A percentile compares a stretch with the other conserved stretches of the same genome.
These are phyloP conservation scores for Sporisorium iseilematis-ciliati DNA, from an alignment of 1,284 basidiomycete species.

Conservation along the genomic window DNA sequence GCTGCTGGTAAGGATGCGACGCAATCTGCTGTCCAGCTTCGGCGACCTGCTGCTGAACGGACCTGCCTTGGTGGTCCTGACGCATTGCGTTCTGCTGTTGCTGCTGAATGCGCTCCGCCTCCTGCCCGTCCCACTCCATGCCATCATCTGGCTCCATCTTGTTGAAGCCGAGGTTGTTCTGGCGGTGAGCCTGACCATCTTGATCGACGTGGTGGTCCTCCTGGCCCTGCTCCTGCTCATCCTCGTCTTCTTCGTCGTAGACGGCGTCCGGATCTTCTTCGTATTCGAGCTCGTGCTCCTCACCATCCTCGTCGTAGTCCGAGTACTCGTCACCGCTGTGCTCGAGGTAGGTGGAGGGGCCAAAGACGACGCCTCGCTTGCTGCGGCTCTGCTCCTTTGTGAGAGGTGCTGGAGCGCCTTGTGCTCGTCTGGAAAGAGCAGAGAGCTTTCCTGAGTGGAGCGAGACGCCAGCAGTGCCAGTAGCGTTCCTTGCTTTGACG, in stretches of 20 bases:
- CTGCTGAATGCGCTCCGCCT: slow-evolving; percentile 69
- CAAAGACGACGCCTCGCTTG: slow-evolving; percentile 65
- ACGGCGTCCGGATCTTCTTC: slow-evolving; percentile 53
- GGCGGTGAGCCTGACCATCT: slow-evolving; percentile 11
- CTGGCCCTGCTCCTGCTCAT: slow-evolving; percentile 15
- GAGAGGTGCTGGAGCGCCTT: slow-evolving; percentile 48
- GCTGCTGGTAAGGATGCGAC: slow-evolving; percentile 31
- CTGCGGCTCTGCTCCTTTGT: slow-evolving; percentile 48
- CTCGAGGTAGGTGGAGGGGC: slow-evolving; percentile 64
- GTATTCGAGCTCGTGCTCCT: slow-evolving; percentile 58
- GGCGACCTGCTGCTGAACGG: slow-evolving; percentile 38
- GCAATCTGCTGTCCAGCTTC: slow-evolving; percentile 21
- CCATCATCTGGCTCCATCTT: slow-evolving; percentile 73
- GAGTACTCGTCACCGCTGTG: slow-evolving; percentile 66
- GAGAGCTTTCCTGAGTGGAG: slow-evolving; percentile 67
- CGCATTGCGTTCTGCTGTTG: slow-evolving; percentile 40
- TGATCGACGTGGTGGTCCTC: neutral
- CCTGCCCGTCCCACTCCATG: slow-evolving; percentile 72
- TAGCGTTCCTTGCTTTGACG: slow-evolving; percentile 60
- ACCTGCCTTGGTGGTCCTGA: slow-evolving; percentile 26
- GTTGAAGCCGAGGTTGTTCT: slow-evolving; percentile 26
- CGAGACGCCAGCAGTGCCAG: slow-evolving; percentile 50
- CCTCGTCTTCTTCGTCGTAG: slow-evolving; percentile 45
- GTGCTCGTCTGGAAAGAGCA: slow-evolving; percentile 62
- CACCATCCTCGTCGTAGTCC: slow-evolving; percentile 60